A percentile compares a stretch with the other conserved stretches of the same genome.
Evolutionary conservation across 2,329 filamentous ascomycete genomes (phyloP).

Genomic region (Neonectria coccinea): DNA sequence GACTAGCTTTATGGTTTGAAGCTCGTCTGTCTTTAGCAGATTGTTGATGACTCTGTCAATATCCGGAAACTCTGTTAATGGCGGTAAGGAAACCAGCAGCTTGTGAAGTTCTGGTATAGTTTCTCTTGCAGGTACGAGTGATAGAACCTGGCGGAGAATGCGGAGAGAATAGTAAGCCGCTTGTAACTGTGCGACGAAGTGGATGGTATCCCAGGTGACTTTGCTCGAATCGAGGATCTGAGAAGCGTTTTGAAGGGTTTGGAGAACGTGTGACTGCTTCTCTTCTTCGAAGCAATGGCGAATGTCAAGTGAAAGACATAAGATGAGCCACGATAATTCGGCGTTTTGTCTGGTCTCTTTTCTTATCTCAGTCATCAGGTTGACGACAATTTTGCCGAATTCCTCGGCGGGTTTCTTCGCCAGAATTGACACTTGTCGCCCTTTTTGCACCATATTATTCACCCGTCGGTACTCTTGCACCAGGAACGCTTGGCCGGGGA

Average conservation of each 20-base stretch:
- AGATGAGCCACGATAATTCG: slow-evolving; percentile 41
- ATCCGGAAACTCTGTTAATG: slow-evolving; percentile 43
- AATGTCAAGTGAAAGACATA: slow-evolving; percentile 47
- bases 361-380: slow-evolving; percentile 33
- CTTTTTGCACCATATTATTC: slow-evolving; percentile 46
- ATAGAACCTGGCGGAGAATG: slow-evolving; percentile 55
- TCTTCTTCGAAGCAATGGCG: slow-evolving; percentile 44
- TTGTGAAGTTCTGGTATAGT: slow-evolving; percentile 33
- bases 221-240: slow-evolving; percentile 9
- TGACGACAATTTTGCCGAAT: slow-evolving; percentile 36
- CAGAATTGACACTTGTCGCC: slow-evolving; percentile 41
- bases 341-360: slow-evolving; percentile 8
- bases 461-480: slow-evolving; percentile 55
- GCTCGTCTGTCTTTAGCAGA: slow-evolving; percentile 31
- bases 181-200: slow-evolving; percentile 71
- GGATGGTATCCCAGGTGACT: slow-evolving; percentile 67
- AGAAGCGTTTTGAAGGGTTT: slow-evolving; percentile 36
- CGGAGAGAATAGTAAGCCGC: slow-evolving; percentile 72
- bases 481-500: slow-evolving; percentile 28
- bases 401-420: slow-evolving; percentile 17
- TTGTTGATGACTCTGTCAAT: slow-evolving; percentile 33
- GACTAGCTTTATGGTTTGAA: slow-evolving; percentile 27
- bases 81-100: slow-evolving; percentile 43
- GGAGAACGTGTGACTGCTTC: slow-evolving; percentile 43
- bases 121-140: slow-evolving; percentile 22